Evolutionary conservation across 108 stramenopile species (phyloP).

Genomic region (Skeletonema potamos): DNA sequence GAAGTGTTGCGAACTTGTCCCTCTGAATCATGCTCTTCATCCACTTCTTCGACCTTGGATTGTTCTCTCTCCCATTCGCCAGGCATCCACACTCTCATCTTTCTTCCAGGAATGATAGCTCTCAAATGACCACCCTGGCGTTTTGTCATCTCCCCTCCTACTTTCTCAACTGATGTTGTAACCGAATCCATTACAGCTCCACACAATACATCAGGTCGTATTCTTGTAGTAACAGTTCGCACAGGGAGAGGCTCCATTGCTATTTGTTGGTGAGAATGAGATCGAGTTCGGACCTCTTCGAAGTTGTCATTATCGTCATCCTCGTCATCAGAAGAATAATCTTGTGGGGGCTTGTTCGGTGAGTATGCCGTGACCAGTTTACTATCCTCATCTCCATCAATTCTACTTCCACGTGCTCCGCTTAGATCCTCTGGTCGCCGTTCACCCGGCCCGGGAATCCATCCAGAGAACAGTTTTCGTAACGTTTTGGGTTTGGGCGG

Average conservation of each 20-base stretch:
- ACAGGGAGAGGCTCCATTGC: slow-evolving; percentile 51
- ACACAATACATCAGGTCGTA: slow-evolving; percentile 89
- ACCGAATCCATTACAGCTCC: slow-evolving; percentile 53
- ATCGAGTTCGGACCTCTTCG: slow-evolving; percentile 21
- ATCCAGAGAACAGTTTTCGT: slow-evolving; percentile 36
- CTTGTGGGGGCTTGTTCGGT: background rate
- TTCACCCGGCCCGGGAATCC: slow-evolving; percentile 47
- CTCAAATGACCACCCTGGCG: slow-evolving; percentile 42
- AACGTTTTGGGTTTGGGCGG: slow-evolving; percentile 41
- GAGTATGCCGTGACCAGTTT: slow-evolving; percentile 21
- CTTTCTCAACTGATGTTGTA: slow-evolving; percentile 30
- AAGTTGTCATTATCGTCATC: slow-evolving; percentile 20
- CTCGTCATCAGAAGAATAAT: slow-evolving; percentile 13
- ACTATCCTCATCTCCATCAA: slow-evolving; percentile 7
- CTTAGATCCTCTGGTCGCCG: slow-evolving; percentile 11
- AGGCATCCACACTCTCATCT: slow-evolving; percentile 23
- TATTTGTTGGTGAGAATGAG: slow-evolving; percentile 6
- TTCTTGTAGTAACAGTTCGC: slow-evolving; percentile 70
- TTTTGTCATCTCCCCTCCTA: slow-evolving; percentile 48
- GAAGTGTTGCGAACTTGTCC: background rate
- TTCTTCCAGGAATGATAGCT: slow-evolving; percentile 30
- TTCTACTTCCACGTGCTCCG: background rate
- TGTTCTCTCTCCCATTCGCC: slow-evolving; percentile 32
- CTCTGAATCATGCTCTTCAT: background rate
- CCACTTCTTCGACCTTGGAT: background rate